phyloP scores from a whole-genome alignment of 441 rosid species.

The Erodium moschatum region DNA sequence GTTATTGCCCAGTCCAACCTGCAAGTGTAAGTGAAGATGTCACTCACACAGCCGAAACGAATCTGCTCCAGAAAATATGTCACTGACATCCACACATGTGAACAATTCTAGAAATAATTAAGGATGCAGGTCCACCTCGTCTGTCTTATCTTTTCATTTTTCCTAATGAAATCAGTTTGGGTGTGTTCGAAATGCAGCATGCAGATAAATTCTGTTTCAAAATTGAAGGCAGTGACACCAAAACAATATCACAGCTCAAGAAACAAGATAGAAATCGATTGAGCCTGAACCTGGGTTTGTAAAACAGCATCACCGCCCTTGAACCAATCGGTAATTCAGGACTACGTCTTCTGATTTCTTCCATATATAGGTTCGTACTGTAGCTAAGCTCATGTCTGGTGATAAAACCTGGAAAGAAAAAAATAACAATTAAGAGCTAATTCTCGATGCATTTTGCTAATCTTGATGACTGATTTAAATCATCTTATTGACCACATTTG shows the following conservation, averaged over 20 bases:
- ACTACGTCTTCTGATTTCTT: constrained; percentile 93
- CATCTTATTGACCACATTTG: neutral
- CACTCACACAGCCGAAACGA: neutral
- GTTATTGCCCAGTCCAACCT: neutral
- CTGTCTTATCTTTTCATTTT: too few species aligned
- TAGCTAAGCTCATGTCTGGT: constrained; percentile 98
- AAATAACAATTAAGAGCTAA: neutral
- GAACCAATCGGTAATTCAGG: constrained; percentile 73
- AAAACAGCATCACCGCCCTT: constrained; percentile 49
- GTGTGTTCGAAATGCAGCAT: neutral
- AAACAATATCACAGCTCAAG: neutral
- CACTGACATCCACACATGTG: too few species aligned
- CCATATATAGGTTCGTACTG: constrained; percentile 88
- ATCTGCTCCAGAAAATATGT: neutral
- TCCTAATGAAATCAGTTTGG: neutral
- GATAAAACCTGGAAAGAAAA: constrained; percentile 47
- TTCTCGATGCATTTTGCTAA: too few species aligned
- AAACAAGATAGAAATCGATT: neutral
- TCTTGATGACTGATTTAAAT: too few species aligned
- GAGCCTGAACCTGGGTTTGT: neutral
- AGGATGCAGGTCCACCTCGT: too few species aligned
- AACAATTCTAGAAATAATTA: too few species aligned
- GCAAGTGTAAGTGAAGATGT: neutral
- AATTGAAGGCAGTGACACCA: neutral
- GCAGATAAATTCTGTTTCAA: neutral